phyloP scores from a whole-genome alignment of 257 asterid species.

The Coffea canephora region DNA sequence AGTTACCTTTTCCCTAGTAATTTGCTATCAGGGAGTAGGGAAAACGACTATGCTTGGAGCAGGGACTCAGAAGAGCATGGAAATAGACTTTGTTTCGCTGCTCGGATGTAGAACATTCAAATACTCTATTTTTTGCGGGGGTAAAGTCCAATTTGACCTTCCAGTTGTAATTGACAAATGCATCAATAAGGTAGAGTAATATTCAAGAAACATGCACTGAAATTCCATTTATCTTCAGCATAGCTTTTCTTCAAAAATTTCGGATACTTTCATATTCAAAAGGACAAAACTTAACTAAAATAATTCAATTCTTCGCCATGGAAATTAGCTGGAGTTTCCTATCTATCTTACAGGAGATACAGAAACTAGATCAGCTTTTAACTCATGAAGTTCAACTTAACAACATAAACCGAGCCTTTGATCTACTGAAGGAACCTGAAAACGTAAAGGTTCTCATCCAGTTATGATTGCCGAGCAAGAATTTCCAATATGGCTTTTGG shows the following conservation, averaged over 20 bases:
- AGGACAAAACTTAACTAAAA: too few species aligned
- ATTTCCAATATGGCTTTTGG: too few species aligned
- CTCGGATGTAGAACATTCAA: conserved; percentile 55
- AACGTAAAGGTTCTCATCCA: conserved; percentile 22
- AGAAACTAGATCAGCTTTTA: conserved; percentile 22
- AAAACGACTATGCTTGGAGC: conserved; percentile 24
- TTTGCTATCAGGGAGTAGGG: conserved; percentile 22
- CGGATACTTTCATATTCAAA: background rate
- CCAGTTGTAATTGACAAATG: conserved; percentile 58
- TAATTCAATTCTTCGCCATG: background rate
- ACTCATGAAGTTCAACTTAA: conserved; percentile 24
- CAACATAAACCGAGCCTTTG: conserved; percentile 26
- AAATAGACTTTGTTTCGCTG: conserved; percentile 42
- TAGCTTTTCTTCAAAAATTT: background rate
- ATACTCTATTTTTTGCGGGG: conserved; percentile 60
- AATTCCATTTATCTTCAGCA: background rate
- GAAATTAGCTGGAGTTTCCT: background rate
- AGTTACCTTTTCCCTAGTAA: background rate
- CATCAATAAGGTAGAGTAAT: conserved; percentile 44
- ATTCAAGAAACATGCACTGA: background rate
- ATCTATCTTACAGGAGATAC: conserved; percentile 18
- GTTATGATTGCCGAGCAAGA: background rate
- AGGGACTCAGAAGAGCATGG: conserved; percentile 16
- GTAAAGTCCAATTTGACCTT: conserved; percentile 56
- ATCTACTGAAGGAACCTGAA: conserved; percentile 23